Base-by-base conservation (phyloP, 164 flowering plant genomes). In the Aristolochia contorta region DNA sequence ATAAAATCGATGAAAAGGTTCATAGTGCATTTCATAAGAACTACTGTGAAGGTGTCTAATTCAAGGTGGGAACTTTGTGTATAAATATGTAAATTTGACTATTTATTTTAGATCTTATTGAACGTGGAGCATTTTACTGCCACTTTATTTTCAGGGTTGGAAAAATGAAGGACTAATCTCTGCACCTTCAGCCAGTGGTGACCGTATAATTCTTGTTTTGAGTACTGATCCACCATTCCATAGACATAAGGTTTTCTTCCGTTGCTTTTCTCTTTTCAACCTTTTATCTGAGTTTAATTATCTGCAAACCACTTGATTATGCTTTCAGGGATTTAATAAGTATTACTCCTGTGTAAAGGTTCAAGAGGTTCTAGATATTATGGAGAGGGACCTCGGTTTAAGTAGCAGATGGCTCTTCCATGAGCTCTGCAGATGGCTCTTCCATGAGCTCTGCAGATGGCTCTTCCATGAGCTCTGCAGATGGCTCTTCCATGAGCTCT, bases 361-460 rank as follows among this genome's bases (percentile, higher is more conserved):
- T 54, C 75, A 74, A 33, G 89, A 89, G 67, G 84, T 85, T 63
- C 72, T 80, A 37, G 76, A 80, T 69, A 78, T 80, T 74, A 81
- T 89, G 88, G 96, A 84, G 67, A 72, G 61, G 63, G 93, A 89
- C 60, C 82, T 92, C 66, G 86, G 92, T 25, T 62, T 65, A 30
- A 48, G 57, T 19, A n/a, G n/a, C n/a, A n/a, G n/a, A n/a, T n/a
- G n/a, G n/a, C n/a, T n/a, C n/a, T n/a, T n/a, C n/a, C n/a, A n/a
- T n/a, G n/a, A n/a, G n/a, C n/a, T n/a, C n/a, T n/a, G n/a, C n/a
- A n/a, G n/a, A n/a, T n/a, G n/a, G n/a, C n/a, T n/a, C n/a, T n/a
- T n/a, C n/a, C n/a, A n/a, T n/a, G n/a, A n/a, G n/a, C n/a, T n/a
- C n/a, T n/a, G n/a, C n/a, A n/a, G n/a, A n/a, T n/a, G n/a, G n/a